phyloP scores from a whole-genome alignment of 2,329 filamentous ascomycete genomes.

The Stachybotrys chartarum region DNA sequence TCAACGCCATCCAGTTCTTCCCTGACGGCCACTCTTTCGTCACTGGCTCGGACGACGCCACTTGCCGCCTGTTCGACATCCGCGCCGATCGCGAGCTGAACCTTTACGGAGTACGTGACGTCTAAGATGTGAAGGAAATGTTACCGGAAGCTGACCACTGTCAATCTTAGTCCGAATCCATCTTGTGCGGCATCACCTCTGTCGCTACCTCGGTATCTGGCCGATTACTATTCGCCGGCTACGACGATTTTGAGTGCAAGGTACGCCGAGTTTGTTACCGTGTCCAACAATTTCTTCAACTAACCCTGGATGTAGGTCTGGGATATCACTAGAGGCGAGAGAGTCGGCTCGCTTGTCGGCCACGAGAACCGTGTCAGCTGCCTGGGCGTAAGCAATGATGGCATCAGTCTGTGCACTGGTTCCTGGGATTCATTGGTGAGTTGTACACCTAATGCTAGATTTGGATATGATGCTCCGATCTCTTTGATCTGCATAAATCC shows the following conservation, averaged over 20 bases:
- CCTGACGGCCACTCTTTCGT: conserved; percentile 98
- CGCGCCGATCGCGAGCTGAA: conserved; percentile 79
- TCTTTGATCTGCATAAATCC: not conserved
- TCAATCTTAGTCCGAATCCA: conserved; percentile 74
- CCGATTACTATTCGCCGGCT: conserved; percentile 89
- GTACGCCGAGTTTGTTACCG: conserved; percentile 36
- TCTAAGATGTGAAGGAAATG: conserved; percentile 3
- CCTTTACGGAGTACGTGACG: conserved; percentile 54
- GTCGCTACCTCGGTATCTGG: conserved; percentile 97
- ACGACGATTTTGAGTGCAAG: conserved; percentile 99
- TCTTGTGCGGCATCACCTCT: conserved; percentile 95
- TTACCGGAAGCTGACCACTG: conserved; percentile 5
- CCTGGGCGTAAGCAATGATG: conserved; percentile 96
- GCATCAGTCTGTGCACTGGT: conserved; percentile 97
- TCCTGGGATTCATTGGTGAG: conserved; percentile 98
- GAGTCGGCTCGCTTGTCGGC: conserved; percentile 91
- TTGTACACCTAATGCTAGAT: conserved; percentile 11
- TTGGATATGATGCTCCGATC: not conserved
- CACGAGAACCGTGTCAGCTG: conserved; percentile 99
- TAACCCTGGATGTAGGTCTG: conserved; percentile 62
- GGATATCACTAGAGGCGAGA: conserved; percentile 94
- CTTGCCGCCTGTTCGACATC: conserved; percentile 95
- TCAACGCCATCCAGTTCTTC: conserved; percentile 99
- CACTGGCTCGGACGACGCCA: conserved; percentile 94
- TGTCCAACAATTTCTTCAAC: not conserved